Base-by-base conservation (phyloP, 139 green algal species). In the Nannochloris sp. region DNA sequence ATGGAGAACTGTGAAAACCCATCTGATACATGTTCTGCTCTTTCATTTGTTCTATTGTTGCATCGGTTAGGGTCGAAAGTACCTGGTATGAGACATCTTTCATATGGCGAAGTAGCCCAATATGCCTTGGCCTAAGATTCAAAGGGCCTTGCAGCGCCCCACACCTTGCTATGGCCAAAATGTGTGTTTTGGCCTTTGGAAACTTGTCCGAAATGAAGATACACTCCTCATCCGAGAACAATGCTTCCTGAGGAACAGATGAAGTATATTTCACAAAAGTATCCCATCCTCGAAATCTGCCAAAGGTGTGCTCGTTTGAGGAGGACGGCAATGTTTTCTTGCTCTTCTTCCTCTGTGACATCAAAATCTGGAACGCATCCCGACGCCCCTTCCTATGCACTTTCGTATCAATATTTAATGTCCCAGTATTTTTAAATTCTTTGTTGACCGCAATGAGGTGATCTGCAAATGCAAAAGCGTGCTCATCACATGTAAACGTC, bases 1-100 rank as follows among this genome's bases (percentile, higher is more conserved):
- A 88, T 14, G 89, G 89, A 0, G 85, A 44, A 9, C 63, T 44
- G 60, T 95, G 88, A 62, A 95, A 96, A 50, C 88, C 88, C 2
- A 84, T 36, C 12, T 60, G 72, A 64, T 90, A 91, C 19, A 23
- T 57, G 6, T 16, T 16, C 5, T 54, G 24, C 0, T 21, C 3
- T 21, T 25, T 18, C 0, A 19, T 64, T 19, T 29, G 7, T 48
- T 62, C n/a, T 40, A 40, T 9, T 40, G 34, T 40, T 40, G 34
- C 34, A 40, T 11, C 34, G 8, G 34, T 40, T 40, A 40, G 34
- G 34, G 7, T 40, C 34, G 34, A 40, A 40, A 40, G 34, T 40
- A 40, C 34, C 34, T 14, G 34, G 8, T 12, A 40, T 3, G 10
- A 54, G 12, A 68, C 48, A 11, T 44, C 16, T 48, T 70, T 60